Evolutionary conservation across 2,329 filamentous ascomycete genomes (phyloP).

Genomic region (Colletotrichum neosansevieriae): DNA sequence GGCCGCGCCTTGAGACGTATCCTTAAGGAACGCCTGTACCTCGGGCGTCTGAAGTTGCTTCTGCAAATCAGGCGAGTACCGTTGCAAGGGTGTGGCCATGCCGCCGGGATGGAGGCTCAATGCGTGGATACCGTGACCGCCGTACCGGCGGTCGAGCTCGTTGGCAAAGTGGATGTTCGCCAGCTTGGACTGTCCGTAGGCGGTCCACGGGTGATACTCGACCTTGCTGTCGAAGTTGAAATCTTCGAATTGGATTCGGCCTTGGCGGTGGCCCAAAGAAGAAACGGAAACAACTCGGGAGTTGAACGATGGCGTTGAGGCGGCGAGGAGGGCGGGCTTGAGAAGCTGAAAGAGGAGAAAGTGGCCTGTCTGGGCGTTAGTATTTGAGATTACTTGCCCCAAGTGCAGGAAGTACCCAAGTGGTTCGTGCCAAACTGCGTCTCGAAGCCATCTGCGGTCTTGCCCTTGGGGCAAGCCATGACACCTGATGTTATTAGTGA

Average conservation of each 20-base stretch:
- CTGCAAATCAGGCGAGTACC: neutral
- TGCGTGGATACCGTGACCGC: constrained; percentile 43
- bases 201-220: constrained; percentile 51
- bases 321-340: constrained; percentile 36
- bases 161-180: constrained; percentile 65
- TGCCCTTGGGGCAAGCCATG: constrained; percentile 38
- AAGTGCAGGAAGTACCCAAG: constrained; percentile 46
- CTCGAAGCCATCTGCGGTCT: constrained; percentile 45
- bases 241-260: constrained; percentile 46
- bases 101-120: constrained; percentile 35
- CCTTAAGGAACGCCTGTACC: constrained; percentile 17
- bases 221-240: constrained; percentile 41
- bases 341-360: constrained; percentile 57
- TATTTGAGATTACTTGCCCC: neutral
- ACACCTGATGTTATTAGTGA: neutral
- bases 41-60: constrained; percentile 6
- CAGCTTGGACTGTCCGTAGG: constrained; percentile 63
- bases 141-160: constrained; percentile 63
- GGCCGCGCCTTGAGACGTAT: constrained; percentile 58
- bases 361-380: constrained; percentile 47
- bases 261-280: constrained; percentile 55
- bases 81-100: constrained; percentile 32
- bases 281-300: constrained; percentile 62
- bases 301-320: constrained; percentile 39
- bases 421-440: constrained; percentile 66